Evolutionary conservation across 345 rosid genomes (phyloP), one percentile per base, ranked within the genome.

Genomic region (Chamaenerion angustifolium): DNA sequence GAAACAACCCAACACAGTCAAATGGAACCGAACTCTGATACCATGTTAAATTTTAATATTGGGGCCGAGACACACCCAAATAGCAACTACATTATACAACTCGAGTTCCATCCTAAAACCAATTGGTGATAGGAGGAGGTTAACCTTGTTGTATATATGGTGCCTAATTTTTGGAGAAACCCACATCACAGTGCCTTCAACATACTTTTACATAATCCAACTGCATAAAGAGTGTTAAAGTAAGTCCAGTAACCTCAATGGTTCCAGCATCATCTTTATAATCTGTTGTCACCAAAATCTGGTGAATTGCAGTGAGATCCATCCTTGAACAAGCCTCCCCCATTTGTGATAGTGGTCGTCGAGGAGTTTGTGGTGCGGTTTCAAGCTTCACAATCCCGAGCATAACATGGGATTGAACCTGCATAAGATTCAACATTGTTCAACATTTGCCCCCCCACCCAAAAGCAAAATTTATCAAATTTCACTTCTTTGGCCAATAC

Each of bases 231-330:
- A 31, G 18, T 10, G 11, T 42, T 8, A 10, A 31, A 27, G 3
- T 4, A 11, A 12, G 2, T 55, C 31, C 12, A 43, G 1, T 37
- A 59, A 93, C 97, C 94, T 88, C 92, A 64, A 82, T 83, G 41
- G 86, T 76, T 62, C 95, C 88, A 67, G 88, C 97, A 21, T 93
- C 97, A n/a, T 88, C 99, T 68, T 76, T 81, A 76, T 88, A 93
- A 61, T 88, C 95, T 4, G 89, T 74, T 65, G 60, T 72, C 25
- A 88, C 87, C 65, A 93, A 69, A 51, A 93, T 79, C 68, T 79
- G 95, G 71, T 93, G 95, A 69, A 93, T 88, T 37, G 95, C 94
- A 16, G 95, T 93, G 58, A 93, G 95, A 74, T 93, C 97, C 76
- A 78, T 76, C 64, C 95, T 74, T 43, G 85, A 85, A 68, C 97